Conservation (phyloP, 202 grass and related monocot genomes). For the Schoenoplectus tabernaemontani region DNA sequence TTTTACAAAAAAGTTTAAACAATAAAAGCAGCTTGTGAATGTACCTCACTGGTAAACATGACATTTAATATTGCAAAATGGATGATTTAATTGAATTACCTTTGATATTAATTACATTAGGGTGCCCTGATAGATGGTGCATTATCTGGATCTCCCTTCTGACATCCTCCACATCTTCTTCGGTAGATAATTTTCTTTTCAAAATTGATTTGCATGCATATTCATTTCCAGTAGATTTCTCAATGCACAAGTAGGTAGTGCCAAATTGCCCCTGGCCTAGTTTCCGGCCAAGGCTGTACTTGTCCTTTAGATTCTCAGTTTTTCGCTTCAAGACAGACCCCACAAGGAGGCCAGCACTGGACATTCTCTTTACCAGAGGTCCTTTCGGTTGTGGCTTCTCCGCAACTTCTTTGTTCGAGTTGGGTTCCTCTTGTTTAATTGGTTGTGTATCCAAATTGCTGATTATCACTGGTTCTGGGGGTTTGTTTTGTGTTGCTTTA, state of each 20-base stretch:
- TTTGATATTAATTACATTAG: slow-evolving; percentile 73
- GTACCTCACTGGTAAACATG: not conserved
- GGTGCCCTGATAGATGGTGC: slow-evolving; percentile 77
- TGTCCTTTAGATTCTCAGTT: slow-evolving; percentile 89
- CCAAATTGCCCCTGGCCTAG: slow-evolving; percentile 97
- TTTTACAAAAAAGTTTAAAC: not conserved
- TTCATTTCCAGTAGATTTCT: slow-evolving; percentile 53
- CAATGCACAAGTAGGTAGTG: slow-evolving; percentile 85
- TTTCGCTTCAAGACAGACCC: slow-evolving; percentile 72
- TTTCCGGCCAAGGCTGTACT: slow-evolving; percentile 74
- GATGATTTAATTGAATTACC: not conserved
- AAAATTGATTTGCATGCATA: slow-evolving; percentile 96
- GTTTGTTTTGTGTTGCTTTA: slow-evolving; percentile 38
- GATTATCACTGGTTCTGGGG: slow-evolving; percentile 63
- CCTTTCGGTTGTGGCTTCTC: slow-evolving; percentile 28
- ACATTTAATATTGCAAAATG: not conserved
- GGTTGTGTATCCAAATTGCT: not conserved
- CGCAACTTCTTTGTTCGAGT: slow-evolving; percentile 9
- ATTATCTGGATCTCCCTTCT: slow-evolving; percentile 98
- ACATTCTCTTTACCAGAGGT: slow-evolving; percentile 47
- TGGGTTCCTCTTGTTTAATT: not conserved
- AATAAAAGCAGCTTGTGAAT: not conserved
- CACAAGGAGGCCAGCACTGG: slow-evolving; percentile 65
- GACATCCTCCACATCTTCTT: slow-evolving; percentile 98
- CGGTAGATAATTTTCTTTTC: slow-evolving; percentile 77